These are phyloP conservation scores for Pseudoscleropodium purum DNA, from an alignment of 225 moss, liverwort and hornwort species.

Conservation along the genomic window DNA sequence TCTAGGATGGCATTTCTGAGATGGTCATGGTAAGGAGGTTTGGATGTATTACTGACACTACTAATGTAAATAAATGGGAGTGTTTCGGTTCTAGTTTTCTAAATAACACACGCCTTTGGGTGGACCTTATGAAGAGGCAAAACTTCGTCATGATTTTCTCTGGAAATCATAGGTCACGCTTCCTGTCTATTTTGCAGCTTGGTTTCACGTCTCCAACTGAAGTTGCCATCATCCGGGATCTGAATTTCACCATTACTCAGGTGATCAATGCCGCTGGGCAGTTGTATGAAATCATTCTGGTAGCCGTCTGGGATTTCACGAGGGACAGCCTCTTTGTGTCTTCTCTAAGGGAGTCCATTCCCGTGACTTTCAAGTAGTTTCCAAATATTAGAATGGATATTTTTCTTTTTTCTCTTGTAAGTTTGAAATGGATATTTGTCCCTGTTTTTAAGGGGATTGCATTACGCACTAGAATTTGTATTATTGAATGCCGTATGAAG, in stretches of 20 bases:
- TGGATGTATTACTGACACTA: not conserved
- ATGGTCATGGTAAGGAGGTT: not conserved
- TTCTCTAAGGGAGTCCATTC: not conserved
- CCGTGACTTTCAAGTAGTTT: not conserved
- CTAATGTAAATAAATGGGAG: not conserved
- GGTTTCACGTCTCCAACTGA: slow-evolving; percentile 76
- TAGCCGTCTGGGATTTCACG: not conserved
- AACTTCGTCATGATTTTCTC: not conserved
- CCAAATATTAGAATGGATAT: not conserved
- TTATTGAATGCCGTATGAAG: not conserved
- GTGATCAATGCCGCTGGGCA: slow-evolving; percentile 1
- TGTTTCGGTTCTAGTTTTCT: not conserved
- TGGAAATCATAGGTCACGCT: not conserved
- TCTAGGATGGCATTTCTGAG: not conserved
- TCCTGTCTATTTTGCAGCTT: slow-evolving; percentile 31
- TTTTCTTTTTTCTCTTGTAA: not conserved
- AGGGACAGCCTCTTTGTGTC: not conserved
- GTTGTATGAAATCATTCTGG: not conserved
- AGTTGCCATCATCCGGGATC: slow-evolving; percentile 33
- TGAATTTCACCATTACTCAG: slow-evolving; percentile 46
- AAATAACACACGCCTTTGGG: not conserved
- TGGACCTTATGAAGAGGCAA: not conserved
- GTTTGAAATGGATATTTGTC: not conserved
- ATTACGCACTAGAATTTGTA: not conserved
- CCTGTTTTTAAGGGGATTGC: not conserved